Percentiles rank a stretch among this genome's conserved stretches.
Conservation (phyloP, 768 basidiomycete genomes). For the Inosperma sp. region DNA sequence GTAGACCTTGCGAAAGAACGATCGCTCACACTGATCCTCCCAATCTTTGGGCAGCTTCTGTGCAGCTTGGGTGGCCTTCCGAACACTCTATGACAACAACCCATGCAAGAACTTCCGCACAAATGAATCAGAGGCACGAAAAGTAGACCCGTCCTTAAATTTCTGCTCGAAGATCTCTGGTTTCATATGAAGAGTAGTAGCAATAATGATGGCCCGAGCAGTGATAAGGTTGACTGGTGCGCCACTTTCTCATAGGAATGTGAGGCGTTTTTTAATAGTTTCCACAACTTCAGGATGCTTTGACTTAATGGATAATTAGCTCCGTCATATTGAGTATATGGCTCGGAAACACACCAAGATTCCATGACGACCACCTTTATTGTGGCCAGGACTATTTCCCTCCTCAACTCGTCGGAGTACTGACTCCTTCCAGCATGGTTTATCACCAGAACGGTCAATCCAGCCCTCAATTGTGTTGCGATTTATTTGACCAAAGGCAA, state of each 20-base stretch:
- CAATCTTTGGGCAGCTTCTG: slow-evolving; percentile 23
- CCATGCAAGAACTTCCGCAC: neutral
- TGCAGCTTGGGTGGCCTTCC: neutral
- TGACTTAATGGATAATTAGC: slow-evolving; percentile 5
- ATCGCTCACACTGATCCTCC: slow-evolving; percentile 24
- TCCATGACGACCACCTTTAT: slow-evolving; percentile 17
- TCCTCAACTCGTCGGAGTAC: slow-evolving; percentile 8
- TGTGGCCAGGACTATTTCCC: slow-evolving; percentile 13
- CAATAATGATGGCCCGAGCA: slow-evolving; percentile 27
- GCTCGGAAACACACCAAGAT: slow-evolving; percentile 13
- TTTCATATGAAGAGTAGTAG: slow-evolving; percentile 15
- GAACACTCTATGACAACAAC: neutral
- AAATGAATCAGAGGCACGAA: neutral
- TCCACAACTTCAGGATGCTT: slow-evolving; percentile 17
- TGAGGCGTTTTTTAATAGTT: slow-evolving; percentile 15
- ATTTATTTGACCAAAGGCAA: slow-evolving; percentile 16
- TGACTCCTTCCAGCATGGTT: slow-evolving; percentile 18
- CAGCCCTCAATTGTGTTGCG: slow-evolving; percentile 21
- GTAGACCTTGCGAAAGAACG: slow-evolving; percentile 24
- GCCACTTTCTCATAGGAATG: slow-evolving; percentile 18
- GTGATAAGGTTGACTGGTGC: slow-evolving; percentile 23
- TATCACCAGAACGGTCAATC: slow-evolving; percentile 20
- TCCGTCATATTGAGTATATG: neutral
- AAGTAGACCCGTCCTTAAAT: neutral
- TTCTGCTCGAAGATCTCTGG: slow-evolving; percentile 27